These are phyloP conservation scores for Limnanthes douglasii DNA, from an alignment of 345 rosid species.

Conservation along the genomic window DNA sequence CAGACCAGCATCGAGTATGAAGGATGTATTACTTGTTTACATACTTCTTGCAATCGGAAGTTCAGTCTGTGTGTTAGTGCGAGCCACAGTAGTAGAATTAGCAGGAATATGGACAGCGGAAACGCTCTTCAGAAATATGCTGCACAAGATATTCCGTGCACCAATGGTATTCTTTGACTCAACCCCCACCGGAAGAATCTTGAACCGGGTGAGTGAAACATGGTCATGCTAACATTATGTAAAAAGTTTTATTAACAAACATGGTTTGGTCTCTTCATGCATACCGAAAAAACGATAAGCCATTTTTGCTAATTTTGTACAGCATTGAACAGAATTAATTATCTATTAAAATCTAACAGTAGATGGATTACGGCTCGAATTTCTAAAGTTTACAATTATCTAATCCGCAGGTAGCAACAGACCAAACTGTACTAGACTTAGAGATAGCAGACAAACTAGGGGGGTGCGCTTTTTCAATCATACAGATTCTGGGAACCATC, in stretches of 20 bases:
- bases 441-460: constrained; percentile 64
- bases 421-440: constrained; percentile 84
- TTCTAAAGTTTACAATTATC: no score
- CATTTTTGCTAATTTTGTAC: no score
- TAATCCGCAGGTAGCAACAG: constrained; percentile 71
- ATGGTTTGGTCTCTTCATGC: no score
- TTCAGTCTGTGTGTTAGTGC: constrained; percentile 51
- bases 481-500: constrained; percentile 70
- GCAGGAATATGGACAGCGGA: constrained; percentile 72
- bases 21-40: constrained; percentile 46
- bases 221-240: no score
- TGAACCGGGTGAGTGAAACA: constrained; percentile 56
- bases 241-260: no score
- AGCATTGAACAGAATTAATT: no score
- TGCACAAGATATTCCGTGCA: constrained; percentile 51
- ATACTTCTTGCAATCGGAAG: constrained; percentile 51
- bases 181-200: constrained; percentile 89
- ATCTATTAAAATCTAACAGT: no score
- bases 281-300: no score
- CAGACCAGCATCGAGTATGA: constrained; percentile 38
- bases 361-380: no score
- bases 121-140: constrained; percentile 65
- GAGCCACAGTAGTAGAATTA: constrained; percentile 48
- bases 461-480: constrained; percentile 86
- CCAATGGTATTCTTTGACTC: constrained; percentile 95